Base-by-base conservation (phyloP, 2,329 filamentous ascomycete species). In the Colletotrichum sp. region DNA sequence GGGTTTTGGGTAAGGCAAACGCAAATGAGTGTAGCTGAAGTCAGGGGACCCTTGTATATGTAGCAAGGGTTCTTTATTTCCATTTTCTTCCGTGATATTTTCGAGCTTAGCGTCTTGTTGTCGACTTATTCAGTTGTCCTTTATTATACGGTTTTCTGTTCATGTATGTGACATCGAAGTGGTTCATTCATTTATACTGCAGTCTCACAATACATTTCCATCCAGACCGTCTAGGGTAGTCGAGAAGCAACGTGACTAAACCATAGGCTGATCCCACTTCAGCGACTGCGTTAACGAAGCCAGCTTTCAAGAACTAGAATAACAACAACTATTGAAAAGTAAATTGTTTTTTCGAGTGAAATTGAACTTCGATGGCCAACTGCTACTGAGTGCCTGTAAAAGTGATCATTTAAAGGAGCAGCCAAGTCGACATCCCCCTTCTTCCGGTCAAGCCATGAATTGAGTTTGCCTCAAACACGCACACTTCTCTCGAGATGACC, bases 341-440 rank as follows among this genome's bases (percentile, higher is more conserved):
- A 5, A 5, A 5, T 9, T 1, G 8, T 39, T 19, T 39, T 1
- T 19, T 39, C 36, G 15, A 1, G 36, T 39, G 0, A 9, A 39
- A 19, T 39, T 39, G 1, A 19, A 5, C 15, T 9, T 19, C 15
- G 15, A 39, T 39, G 36, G 36, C 16, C 4, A 39, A 19, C 36
- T 39, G 36, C 39, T 1, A 44, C 39, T 11, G 8, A 44, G 39
- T n/a, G 39, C 39, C 19, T n/a, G 39, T 44, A 6, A 44, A 11
- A 11, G 9, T 3, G 39, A 44, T 44, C 19, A 11, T n/a, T 44
- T 3, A 0, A 44, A 11, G 9, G 3, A 44, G 19, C 39, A 44
- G 19, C 5, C 39, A 44, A 2, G 2, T 44, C n/a, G 19, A 44
- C 19, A 36, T 15, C 3, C 16, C 19, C 9, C 39, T n/a, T 44